These are phyloP conservation scores for Blastobotrys indianensis DNA, from an alignment of 1,139 yeast genomes.

Conservation along the genomic window DNA sequence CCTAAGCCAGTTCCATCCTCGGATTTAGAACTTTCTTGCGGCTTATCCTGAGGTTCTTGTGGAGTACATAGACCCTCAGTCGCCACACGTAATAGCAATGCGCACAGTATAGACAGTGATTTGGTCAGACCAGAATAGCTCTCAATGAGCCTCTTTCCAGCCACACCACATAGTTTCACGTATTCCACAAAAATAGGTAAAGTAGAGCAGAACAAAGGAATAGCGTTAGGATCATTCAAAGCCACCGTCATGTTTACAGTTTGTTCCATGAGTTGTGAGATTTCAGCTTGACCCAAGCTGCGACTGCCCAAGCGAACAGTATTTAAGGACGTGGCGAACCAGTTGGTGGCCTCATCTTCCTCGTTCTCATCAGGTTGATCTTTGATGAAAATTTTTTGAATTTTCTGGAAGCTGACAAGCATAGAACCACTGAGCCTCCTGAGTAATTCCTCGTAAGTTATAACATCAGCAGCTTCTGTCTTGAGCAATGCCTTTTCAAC, in stretches of 20 bases:
- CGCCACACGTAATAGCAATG: constrained; percentile 54
- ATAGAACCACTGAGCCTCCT: constrained; percentile 51
- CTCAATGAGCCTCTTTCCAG: constrained; percentile 17
- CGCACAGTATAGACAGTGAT: constrained; percentile 56
- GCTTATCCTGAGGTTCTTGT: constrained; percentile 64
- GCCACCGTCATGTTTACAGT: too few species aligned
- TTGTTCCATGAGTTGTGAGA: too few species aligned
- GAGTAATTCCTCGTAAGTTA: constrained; percentile 13
- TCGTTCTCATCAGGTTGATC: not conserved
- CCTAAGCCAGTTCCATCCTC: constrained; percentile 91
- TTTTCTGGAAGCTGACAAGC: constrained; percentile 61
- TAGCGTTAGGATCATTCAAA: too few species aligned
- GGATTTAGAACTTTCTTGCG: constrained; percentile 49
- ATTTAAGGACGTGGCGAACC: constrained; percentile 4
- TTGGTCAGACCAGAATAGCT: constrained; percentile 42
- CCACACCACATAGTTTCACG: constrained; percentile 19
- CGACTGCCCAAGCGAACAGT: too few species aligned
- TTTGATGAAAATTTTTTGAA: constrained; percentile 32
- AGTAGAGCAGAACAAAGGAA: constrained; percentile 28
- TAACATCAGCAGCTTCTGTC: constrained; percentile 36
- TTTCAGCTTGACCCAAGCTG: too few species aligned
- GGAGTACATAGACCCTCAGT: constrained; percentile 95
- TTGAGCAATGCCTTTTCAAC: not conserved
- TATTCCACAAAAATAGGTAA: constrained; percentile 32
- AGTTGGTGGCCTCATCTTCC: constrained; percentile 5